Evolutionary conservation across 2,329 filamentous ascomycete genomes (phyloP).

Genomic region (Phialophora macrospora): DNA sequence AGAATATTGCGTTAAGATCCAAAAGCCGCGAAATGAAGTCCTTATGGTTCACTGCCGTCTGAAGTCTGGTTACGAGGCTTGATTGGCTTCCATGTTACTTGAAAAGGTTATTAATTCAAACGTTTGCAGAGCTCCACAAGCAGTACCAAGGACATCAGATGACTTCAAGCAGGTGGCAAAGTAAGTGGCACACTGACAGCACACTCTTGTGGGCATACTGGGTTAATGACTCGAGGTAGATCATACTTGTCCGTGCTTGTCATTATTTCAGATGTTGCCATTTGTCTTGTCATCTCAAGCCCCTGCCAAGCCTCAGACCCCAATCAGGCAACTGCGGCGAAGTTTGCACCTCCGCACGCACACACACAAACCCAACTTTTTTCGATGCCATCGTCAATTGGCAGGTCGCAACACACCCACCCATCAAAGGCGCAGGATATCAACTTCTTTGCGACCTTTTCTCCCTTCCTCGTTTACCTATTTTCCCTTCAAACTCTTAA

Average conservation of each 20-base stretch:
- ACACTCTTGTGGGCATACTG: too few relatives aligned
- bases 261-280: too few relatives aligned
- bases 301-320: not conserved
- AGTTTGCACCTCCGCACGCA: not conserved
- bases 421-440: slow-evolving; percentile 76
- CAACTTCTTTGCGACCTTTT: slow-evolving; percentile 74
- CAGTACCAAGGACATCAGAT: too few relatives aligned
- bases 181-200: too few relatives aligned
- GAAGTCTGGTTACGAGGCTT: not conserved
- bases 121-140: not conserved
- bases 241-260: too few relatives aligned
- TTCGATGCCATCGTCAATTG: slow-evolving; percentile 5
- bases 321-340: slow-evolving; percentile 10
- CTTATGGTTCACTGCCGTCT: not conserved
- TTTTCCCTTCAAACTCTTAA: slow-evolving; percentile 14
- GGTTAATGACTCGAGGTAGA: too few relatives aligned
- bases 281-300: not conserved
- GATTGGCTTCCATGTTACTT: not conserved
- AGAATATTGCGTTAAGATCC: not conserved
- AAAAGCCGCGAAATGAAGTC: not conserved
- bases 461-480: not conserved
- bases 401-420: not conserved
- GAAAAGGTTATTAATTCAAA: not conserved
- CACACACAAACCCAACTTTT: slow-evolving; percentile 1
- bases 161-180: too few relatives aligned